These are phyloP conservation scores for Hymenoscyphus infarciens DNA, from an alignment of 2,329 filamentous ascomycete species.

Conservation along the genomic window DNA sequence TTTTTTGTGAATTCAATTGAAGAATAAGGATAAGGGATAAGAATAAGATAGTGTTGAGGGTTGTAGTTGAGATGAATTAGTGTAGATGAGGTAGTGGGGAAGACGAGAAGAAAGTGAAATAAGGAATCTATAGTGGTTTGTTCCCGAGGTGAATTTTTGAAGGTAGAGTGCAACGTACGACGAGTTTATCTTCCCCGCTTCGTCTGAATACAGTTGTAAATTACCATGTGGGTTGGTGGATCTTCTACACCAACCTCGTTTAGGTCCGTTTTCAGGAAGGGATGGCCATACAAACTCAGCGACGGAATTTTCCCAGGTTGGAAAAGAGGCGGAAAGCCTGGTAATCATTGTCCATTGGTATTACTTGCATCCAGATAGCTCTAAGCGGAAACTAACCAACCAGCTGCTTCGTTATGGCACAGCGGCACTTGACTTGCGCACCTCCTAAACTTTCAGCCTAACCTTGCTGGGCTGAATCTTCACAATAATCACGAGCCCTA, in stretches of 20 bases:
- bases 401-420: background rate
- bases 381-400: background rate
- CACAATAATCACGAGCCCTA: no score
- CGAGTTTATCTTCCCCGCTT: no score
- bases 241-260: no score
- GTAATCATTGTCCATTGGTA: background rate
- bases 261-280: no score
- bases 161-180: no score
- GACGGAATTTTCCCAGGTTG: background rate
- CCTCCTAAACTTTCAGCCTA: background rate
- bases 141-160: no score
- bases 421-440: background rate
- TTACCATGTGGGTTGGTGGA: no score
- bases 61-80: background rate
- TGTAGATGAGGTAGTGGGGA: background rate
- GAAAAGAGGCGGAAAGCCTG: background rate
- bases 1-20: background rate
- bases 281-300: no score
- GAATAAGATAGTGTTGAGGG: background rate
- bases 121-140: background rate
- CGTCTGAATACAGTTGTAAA: no score
- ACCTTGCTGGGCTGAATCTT: background rate
- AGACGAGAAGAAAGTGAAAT: background rate
- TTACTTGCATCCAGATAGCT: background rate
- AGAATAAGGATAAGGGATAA: background rate